Evolutionary conservation across 2,329 filamentous ascomycete species (phyloP), one percentile per base, ranked within the genome.

Genomic region (Teratosphaeria epicoccoides): DNA sequence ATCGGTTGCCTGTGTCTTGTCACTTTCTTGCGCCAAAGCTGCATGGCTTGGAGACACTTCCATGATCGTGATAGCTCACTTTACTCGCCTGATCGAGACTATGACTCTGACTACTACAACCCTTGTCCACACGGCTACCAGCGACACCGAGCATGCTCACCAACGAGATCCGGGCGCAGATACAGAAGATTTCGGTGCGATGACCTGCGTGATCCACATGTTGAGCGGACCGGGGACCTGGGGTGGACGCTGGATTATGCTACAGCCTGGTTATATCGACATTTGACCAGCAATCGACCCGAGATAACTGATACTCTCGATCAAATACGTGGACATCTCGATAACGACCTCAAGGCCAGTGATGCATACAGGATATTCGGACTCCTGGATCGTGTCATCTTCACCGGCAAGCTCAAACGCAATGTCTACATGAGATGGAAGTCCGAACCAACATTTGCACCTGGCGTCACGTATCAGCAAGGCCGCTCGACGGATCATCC

Each of bases 231-330:
- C 24, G 63, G 65, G 28, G 63, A 66, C 49, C 55, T 71, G 6
- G 66, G 64, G 4, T 73, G 71, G 70, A 68, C 63, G 20, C 63
- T 71, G 14, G 68, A 71, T 25, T 72, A 68, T 57, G 70, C 71
- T 12, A 70, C 69, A 4, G 70, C 70, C 23, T 70, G 66, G 58
- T 50, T 67, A 24, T 65, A 70, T 49, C 59, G 66, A 28, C 60
- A 66, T 26, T 54, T 73, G 9, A 58, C 55, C 33, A 52, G 51
- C 45, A 62, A 61, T 43, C 55, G 52, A 17, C 53, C 58, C 12
- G 57, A 57, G n/a, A 52, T 65, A 23, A 55, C 56, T 12, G 59
- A 63, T 24, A 55, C 57, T 5, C 60, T 67, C 47, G 60, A 64
- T 43, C 49, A 44, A 12, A 50, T 59, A 4, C 59, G 63, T 46